These are phyloP conservation scores for Barnettozyma sp. DNA, from an alignment of 805 yeast species.

Conservation along the genomic window DNA sequence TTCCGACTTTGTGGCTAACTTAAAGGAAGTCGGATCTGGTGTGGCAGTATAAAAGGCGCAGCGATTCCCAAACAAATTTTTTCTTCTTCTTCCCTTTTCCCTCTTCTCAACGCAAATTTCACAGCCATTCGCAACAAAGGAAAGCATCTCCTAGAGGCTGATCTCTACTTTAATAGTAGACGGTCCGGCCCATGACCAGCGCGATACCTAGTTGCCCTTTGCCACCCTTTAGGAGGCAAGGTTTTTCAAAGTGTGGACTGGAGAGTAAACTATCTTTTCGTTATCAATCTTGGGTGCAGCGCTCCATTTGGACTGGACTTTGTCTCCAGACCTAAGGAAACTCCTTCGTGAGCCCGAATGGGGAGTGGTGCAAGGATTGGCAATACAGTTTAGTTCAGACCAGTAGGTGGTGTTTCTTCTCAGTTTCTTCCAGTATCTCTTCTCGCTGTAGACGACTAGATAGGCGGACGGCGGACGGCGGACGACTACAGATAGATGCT, in stretches of 20 bases:
- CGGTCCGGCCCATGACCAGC: conserved; percentile 65
- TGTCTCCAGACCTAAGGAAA: conserved; percentile 47
- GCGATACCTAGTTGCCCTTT: conserved; percentile 38
- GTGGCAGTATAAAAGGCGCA: not conserved
- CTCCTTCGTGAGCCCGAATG: conserved; percentile 76
- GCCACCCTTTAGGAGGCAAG: conserved; percentile 10
- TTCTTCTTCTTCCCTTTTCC: conserved; percentile 3
- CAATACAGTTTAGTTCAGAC: too few species aligned
- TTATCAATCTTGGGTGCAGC: conserved; percentile 72
- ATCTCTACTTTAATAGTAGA: conserved; percentile 30
- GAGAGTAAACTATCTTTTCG: conserved; percentile 51
- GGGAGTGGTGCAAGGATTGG: conserved; percentile 49
- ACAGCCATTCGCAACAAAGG: conserved; percentile 54
- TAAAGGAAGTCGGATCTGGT: too few species aligned
- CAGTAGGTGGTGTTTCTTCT: too few species aligned
- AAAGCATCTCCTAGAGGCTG: conserved; percentile 67
- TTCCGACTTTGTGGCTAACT: too few species aligned
- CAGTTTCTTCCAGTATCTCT: too few species aligned
- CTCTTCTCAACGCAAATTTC: conserved; percentile 44
- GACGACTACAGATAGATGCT: not conserved
- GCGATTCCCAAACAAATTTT: conserved; percentile 2
- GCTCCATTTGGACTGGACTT: conserved; percentile 44
- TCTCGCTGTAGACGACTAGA: too few species aligned
- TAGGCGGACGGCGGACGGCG: too few species aligned
- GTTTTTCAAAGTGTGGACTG: conserved; percentile 46